Percentiles rank a stretch among this genome's conserved stretches.
These are phyloP conservation scores for Xeromyces bisporus DNA, from an alignment of 495 filamentous ascomycete genomes.

Conservation along the genomic window DNA sequence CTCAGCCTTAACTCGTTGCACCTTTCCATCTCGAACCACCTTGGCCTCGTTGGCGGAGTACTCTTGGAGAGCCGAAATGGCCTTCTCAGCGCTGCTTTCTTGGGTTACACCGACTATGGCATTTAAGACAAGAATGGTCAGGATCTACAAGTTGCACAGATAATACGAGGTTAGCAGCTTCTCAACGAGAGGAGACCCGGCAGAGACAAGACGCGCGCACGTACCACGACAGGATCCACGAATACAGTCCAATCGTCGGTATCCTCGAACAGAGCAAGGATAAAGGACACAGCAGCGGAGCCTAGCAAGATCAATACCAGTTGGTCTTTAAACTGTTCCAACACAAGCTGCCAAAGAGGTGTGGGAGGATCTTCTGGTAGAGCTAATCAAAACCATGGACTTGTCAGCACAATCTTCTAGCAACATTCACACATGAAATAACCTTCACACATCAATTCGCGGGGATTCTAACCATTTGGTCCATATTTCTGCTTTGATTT, in stretches of 20 bases:
- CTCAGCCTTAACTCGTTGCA: slow-evolving; percentile 73
- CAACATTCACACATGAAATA: no score
- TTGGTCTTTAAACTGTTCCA: slow-evolving; percentile 99
- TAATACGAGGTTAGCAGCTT: slow-evolving; percentile 9
- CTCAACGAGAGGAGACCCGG: background rate
- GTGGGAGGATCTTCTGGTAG: slow-evolving; percentile 95
- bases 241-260: slow-evolving; percentile 94
- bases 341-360: slow-evolving; percentile 84
- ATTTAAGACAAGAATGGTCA: slow-evolving; percentile 94
- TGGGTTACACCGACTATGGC: slow-evolving; percentile 94
- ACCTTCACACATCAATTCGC: background rate
- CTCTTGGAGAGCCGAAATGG: slow-evolving; percentile 95
- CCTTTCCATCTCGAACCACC: slow-evolving; percentile 61
- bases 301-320: slow-evolving; percentile 88
- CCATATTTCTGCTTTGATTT: slow-evolving; percentile 52
- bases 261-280: slow-evolving; percentile 85
- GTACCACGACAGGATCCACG: slow-evolving; percentile 86
- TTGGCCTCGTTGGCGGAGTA: slow-evolving; percentile 98
- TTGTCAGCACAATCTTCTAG: no score
- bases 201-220: slow-evolving; percentile 11
- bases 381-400: no score
- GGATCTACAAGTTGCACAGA: slow-evolving; percentile 41
- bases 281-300: slow-evolving; percentile 87
- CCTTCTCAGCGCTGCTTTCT: slow-evolving; percentile 96
- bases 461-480: slow-evolving; percentile 53